Base-by-base conservation (phyloP, 805 yeast species). In the Hanseniaspora hatyaiensis region DNA sequence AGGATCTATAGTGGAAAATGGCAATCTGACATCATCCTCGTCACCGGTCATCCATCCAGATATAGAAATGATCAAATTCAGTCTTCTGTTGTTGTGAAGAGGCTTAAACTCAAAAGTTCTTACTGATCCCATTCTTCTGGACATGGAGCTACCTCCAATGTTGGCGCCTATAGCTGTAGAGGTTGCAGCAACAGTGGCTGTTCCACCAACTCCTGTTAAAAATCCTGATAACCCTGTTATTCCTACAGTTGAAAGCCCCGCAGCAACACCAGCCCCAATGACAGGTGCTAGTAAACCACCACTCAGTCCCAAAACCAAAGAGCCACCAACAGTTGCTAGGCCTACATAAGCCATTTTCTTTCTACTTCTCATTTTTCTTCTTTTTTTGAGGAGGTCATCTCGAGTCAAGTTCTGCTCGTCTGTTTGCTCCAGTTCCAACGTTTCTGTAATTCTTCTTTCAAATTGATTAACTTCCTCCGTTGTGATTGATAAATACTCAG, bases 31-130 rank as follows among this genome's bases (percentile, higher is more conserved):
- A 72, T 92, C 99, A 77, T 92, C 99, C 56, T 79, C 77, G 51
- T 79, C 81, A 61, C 96, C 94, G 47, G 80, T 81, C 89, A 92
- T 87, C 99, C 99, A 92, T 1, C 99, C 99, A 45, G 94, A 78
- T 0, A 94, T 87, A 1, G 96, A 88, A 16, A 92, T 65, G 47
- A 89, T 82, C 54, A 88, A 67, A 59, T 86, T 89, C 3, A 94
- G 80, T 43, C 98, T 71, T 59, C 83, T 82, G 61, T 84, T 87
- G 60, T 89, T 88, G 62, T 86, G 95, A 54, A 92, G 67, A 0
- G 99, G 97, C 43, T 83, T 75, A 62, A 94, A 81, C 58, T 94
- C 97, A 64, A 92, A 92, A 0, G 96, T 89, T 55, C 82, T 75
- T 11, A 92, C 97, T 50, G 85, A 86, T 1, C 96, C 96, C 64